Conservation (phyloP, 192 early-diverging fungal genomes). For the Radiomyces spectabilis region DNA sequence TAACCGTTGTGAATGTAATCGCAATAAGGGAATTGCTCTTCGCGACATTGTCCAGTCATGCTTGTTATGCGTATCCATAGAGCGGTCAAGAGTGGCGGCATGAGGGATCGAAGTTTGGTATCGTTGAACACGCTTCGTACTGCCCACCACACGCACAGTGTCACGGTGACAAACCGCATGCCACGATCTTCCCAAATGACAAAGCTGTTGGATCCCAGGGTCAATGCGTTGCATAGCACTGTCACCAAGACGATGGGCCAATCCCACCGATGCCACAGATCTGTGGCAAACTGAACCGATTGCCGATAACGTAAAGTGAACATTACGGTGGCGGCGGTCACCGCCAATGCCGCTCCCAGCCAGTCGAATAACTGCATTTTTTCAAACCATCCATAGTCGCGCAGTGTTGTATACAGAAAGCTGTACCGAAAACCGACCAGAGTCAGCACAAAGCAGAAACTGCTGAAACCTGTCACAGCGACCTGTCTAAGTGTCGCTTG, state of each 20-base stretch:
- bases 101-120: background rate
- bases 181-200: constrained; percentile 83
- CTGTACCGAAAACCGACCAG: background rate
- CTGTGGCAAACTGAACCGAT: no score
- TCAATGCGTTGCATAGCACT: constrained; percentile 47
- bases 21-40: constrained; percentile 80
- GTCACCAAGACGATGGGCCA: background rate
- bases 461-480: no score
- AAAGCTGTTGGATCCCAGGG: constrained; percentile 84
- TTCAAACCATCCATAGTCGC: constrained; percentile 15
- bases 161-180: constrained; percentile 57
- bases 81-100: constrained; percentile 28
- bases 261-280: background rate
- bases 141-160: constrained; percentile 43
- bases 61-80: constrained; percentile 52
- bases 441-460: background rate
- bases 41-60: constrained; percentile 67
- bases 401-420: background rate
- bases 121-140: background rate
- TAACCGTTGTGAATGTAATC: constrained; percentile 14
- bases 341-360: background rate
- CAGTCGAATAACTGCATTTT: constrained; percentile 20
- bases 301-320: background rate
- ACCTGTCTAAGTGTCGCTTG: no score
- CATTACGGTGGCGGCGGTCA: background rate